These are phyloP conservation scores for Symbiodinium natans DNA, from an alignment of 73 alveolate species.

Conservation along the genomic window DNA sequence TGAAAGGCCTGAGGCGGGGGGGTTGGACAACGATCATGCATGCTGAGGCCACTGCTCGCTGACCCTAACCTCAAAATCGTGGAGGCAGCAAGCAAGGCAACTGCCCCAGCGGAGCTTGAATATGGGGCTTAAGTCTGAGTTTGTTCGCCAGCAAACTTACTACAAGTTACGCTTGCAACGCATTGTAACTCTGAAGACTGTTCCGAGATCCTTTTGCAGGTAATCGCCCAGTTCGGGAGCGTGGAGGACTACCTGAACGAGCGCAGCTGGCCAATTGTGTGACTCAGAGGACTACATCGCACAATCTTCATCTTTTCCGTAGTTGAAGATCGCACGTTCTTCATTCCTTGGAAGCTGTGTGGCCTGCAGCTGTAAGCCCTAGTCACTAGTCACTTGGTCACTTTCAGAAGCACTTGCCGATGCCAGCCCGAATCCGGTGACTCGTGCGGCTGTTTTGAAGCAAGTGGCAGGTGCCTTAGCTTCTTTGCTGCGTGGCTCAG, in stretches of 20 bases:
- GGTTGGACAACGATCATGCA: too few species aligned
- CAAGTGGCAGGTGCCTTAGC: conserved; percentile 48
- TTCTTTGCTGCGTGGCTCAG: neutral
- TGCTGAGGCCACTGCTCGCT: conserved; percentile 54
- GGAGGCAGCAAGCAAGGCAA: conserved; percentile 79
- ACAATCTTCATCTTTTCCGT: too few species aligned
- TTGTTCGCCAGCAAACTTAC: too few species aligned
- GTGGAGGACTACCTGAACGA: conserved; percentile 53
- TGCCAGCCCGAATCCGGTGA: conserved; percentile 74
- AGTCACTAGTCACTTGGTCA: too few species aligned
- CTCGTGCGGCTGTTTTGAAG: conserved; percentile 65
- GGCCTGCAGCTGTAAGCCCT: too few species aligned
- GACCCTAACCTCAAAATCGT: conserved; percentile 51
- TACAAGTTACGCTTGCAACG: neutral
- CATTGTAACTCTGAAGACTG: neutral
- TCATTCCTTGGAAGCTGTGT: too few species aligned
- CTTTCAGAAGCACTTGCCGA: neutral
- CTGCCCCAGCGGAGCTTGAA: too few species aligned
- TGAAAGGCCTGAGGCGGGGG: too few species aligned
- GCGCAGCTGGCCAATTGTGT: neutral
- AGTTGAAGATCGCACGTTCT: too few species aligned
- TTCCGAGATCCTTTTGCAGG: too few species aligned
- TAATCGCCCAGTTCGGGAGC: conserved; percentile 55
- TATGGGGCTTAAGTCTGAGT: too few species aligned
- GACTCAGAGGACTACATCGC: neutral